Evolutionary conservation across 768 basidiomycete genomes (phyloP).

Genomic region (Dictyophora rubrovolvata): DNA sequence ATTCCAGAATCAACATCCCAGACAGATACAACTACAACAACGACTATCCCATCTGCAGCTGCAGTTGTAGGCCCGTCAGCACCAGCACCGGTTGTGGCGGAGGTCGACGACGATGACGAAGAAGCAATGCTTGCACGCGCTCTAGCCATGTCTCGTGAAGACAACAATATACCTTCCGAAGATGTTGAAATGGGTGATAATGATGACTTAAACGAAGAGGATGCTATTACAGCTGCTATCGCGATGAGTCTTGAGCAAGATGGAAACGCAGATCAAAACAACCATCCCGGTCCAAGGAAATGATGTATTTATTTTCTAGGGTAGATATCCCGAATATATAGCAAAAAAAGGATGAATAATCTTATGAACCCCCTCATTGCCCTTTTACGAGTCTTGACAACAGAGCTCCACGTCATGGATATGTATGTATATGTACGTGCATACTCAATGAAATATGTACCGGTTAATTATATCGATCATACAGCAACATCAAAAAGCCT

Average conservation of each 20-base stretch:
- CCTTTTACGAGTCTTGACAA: too few species aligned
- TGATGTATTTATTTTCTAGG: not conserved
- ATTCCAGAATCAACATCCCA: not conserved
- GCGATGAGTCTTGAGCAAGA: conserved; percentile 82
- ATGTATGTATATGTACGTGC: not conserved
- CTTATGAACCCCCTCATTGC: too few species aligned
- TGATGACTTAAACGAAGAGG: conserved; percentile 72
- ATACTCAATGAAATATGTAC: not conserved
- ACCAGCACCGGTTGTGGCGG: conserved; percentile 6
- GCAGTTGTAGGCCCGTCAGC: conserved; percentile 19
- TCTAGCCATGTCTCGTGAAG: conserved; percentile 53
- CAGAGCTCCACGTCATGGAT: too few species aligned
- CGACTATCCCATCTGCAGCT: conserved; percentile 16
- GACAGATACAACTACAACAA: not conserved
- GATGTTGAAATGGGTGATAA: conserved; percentile 44
- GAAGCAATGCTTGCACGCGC: conserved; percentile 70
- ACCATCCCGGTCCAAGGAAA: not conserved
- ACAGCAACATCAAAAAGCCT: not conserved
- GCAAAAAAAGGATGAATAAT: too few species aligned
- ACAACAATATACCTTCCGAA: conserved; percentile 24
- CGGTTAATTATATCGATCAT: not conserved
- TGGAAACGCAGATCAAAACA: conserved; percentile 32
- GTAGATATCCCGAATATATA: not conserved
- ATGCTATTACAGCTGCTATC: conserved; percentile 83
- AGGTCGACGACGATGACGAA: conserved; percentile 57